These are phyloP conservation scores for Aspergillus piperis DNA, from an alignment of 2,329 filamentous ascomycete genomes.

Conservation along the genomic window DNA sequence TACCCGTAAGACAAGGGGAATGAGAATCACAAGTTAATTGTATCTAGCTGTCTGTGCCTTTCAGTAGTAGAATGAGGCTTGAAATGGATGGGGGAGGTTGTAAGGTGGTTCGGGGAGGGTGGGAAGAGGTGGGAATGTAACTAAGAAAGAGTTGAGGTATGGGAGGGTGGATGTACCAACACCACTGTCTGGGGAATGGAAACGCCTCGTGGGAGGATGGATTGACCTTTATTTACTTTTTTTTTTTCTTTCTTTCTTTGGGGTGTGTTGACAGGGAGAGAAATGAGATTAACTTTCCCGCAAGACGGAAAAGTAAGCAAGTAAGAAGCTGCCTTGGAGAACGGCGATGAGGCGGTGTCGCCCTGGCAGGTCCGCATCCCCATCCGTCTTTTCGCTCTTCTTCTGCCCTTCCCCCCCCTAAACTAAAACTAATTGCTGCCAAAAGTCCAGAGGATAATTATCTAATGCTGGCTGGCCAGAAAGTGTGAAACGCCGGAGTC, in stretches of 20 bases:
- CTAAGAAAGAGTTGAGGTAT: not conserved
- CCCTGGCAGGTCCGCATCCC: constrained; percentile 1
- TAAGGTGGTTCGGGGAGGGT: not conserved
- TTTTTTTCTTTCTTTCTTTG: not conserved
- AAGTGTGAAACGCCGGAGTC: constrained; percentile 29
- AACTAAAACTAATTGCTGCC: constrained; percentile 12
- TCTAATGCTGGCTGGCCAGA: constrained; percentile 26
- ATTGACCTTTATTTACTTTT: not conserved
- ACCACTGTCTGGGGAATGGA: not conserved
- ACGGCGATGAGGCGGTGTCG: constrained; percentile 9
- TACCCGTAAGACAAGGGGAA: not conserved
- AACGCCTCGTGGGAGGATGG: not conserved
- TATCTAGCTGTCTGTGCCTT: not conserved
- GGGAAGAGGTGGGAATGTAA: not conserved
- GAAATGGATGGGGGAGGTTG: not conserved
- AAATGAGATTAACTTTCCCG: not conserved
- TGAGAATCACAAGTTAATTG: not conserved
- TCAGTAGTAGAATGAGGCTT: not conserved
- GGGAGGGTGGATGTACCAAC: not conserved
- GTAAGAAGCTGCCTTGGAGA: not conserved
- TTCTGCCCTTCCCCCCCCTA: not conserved
- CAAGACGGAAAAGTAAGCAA: not conserved
- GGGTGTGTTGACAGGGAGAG: not conserved
- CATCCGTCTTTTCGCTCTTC: not conserved
- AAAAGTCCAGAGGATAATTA: constrained; percentile 17